These are phyloP conservation scores for Nematocida sp. DNA, from an alignment of 371 early-diverging fungal species.

Conservation along the genomic window DNA sequence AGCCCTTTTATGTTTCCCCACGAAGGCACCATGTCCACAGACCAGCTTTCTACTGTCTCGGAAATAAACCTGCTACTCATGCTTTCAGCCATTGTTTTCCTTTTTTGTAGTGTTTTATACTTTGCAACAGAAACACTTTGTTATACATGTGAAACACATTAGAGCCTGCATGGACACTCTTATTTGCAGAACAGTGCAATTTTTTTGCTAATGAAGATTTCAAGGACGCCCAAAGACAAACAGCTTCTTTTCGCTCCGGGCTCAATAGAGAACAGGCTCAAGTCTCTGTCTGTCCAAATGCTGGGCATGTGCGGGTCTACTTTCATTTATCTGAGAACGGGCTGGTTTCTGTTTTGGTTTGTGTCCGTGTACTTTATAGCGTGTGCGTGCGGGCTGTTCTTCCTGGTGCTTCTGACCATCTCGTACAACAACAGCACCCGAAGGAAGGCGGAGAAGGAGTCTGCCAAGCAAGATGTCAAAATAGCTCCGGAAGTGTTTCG, in stretches of 20 bases:
- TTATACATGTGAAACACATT: neutral
- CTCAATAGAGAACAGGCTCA: too few relatives aligned
- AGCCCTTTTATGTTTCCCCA: slow-evolving; percentile 30
- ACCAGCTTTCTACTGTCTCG: neutral
- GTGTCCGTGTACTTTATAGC: neutral
- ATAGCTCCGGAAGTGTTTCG: too few relatives aligned
- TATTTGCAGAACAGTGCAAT: neutral
- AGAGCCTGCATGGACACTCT: neutral
- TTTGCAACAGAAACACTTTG: neutral
- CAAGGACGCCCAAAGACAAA: neutral
- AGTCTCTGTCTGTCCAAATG: slow-evolving; percentile 8
- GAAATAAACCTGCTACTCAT: neutral
- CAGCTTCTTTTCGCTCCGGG: too few relatives aligned
- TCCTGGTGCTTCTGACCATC: slow-evolving; percentile 14
- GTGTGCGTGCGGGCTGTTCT: slow-evolving; percentile 1
- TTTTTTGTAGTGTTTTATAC: neutral
- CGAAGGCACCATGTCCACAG: neutral
- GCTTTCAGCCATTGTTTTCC: neutral
- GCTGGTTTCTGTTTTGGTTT: neutral
- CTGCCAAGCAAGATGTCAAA: neutral
- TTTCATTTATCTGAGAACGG: neutral
- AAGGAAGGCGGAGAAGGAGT: too few relatives aligned
- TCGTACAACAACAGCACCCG: too few relatives aligned
- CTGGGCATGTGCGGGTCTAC: neutral
- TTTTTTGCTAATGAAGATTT: neutral